Conservation (phyloP, 176 grass and related monocot species). For the Bothriochloa decipiens region DNA sequence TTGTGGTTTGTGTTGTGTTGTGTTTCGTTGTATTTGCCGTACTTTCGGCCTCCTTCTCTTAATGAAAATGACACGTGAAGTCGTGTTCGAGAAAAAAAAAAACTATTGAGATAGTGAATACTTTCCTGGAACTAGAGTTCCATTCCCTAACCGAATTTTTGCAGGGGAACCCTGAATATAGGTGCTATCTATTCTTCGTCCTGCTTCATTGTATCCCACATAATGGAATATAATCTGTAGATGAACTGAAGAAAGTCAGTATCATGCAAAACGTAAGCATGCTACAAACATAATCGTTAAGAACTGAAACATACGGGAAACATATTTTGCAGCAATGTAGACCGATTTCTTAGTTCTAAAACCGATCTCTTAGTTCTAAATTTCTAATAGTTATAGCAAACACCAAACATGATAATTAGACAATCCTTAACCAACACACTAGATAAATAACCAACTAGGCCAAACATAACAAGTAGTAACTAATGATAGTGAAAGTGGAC, state of each 20-base stretch:
- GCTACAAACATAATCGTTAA: constrained; percentile 20
- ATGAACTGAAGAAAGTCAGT: constrained; percentile 37
- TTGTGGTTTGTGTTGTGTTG: too few species aligned
- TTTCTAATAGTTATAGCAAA: neutral
- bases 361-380: neutral
- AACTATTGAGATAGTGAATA: constrained; percentile 19
- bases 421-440: constrained; percentile 20
- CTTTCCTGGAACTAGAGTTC: constrained; percentile 95
- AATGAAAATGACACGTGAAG: too few species aligned
- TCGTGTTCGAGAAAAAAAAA: constrained; percentile 8
- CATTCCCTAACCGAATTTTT: constrained; percentile 94
- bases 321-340: constrained; percentile 9
- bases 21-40: too few species aligned
- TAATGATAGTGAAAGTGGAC: neutral
- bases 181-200: constrained; percentile 95
- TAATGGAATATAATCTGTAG: constrained; percentile 87
- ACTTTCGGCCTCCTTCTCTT: too few species aligned
- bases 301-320: neutral
- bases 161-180: constrained; percentile 90
- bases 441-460: constrained; percentile 29
- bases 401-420: constrained; percentile 2
- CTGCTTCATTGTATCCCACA: constrained; percentile 93
- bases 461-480: constrained; percentile 12
- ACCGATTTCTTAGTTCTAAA: neutral
- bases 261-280: constrained; percentile 37